Evolutionary conservation across 495 filamentous ascomycete genomes (phyloP), one percentile per base, ranked within the genome.

Genomic region (Penicillium lividum): DNA sequence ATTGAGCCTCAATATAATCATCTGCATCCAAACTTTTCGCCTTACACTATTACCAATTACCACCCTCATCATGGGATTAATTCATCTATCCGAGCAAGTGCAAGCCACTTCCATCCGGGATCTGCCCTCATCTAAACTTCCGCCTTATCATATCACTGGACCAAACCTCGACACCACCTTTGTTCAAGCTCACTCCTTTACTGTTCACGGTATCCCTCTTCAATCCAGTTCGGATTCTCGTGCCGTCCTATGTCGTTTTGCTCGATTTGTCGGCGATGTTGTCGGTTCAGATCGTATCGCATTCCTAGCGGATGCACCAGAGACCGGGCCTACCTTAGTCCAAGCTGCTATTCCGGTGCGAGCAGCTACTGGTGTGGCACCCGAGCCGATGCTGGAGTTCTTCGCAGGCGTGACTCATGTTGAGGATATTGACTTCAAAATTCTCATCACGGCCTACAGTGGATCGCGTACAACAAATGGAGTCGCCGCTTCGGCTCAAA

Each of bases 251-350:
- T 27, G 43, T 11, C 43, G 43, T 11, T 46, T 25, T 13, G 43
- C 43, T 10, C 43, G 43, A 10, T 46, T 46, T 18, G 43, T 46
- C 15, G 43, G 43, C 18, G 43, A 46, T 46, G 25, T 46, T 46
- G 43, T 27, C 43, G 43, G 43, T 7, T 46, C 43, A 46, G 43
- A 46, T 6, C 43, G 9, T 22, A 27, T 46, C 8, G 43, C 43
- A 28, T 46, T 46, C 18, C 2, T 46, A 8, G 43, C 43, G 13
- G 43, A 46, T 46, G 43, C 18, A 4, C 43, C 43, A 10, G 43
- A 46, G 10, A 46, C 25, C 9, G 43, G 43, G 18, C 43, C 7
- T 27, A 27, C 25, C 25, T 46, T 46, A 11, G 9, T 46, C 2
- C 43, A 46, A 22, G 43, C 43, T 27, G 18, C 0, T 3, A 46